These are phyloP conservation scores for Fraxinus xanthoxyloides DNA, from an alignment of 305 asterid genomes.

Conservation along the genomic window DNA sequence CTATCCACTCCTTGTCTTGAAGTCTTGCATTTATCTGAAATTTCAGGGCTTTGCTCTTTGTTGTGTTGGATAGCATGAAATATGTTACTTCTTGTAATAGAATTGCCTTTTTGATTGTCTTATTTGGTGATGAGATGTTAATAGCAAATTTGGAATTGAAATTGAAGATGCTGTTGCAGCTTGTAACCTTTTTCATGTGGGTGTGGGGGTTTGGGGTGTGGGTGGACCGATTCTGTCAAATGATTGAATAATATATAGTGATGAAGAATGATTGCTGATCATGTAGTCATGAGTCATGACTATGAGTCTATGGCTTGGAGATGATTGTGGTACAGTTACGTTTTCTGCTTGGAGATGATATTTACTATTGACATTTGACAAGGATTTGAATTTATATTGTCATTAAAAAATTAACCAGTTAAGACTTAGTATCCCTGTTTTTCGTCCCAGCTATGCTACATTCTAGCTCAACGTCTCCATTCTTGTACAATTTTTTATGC, in stretches of 20 bases:
- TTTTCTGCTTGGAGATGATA: neutral
- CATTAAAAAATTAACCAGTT: neutral
- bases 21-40: neutral
- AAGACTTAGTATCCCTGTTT: neutral
- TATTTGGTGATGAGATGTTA: slow-evolving; percentile 7
- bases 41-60: neutral
- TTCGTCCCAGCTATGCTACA: neutral
- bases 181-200: neutral
- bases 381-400: neutral
- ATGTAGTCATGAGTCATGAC: neutral
- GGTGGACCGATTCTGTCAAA: neutral
- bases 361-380: neutral
- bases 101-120: neutral
- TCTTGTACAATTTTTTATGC: neutral
- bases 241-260: neutral
- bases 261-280: neutral
- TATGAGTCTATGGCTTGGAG: neutral
- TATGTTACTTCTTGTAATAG: neutral
- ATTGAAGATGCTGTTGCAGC: neutral
- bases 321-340: neutral
- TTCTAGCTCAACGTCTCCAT: neutral
- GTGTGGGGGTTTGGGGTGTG: neutral
- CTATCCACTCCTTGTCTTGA: neutral
- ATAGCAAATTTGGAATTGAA: neutral
- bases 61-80: neutral